Evolutionary conservation across 129 eudicot genomes (phyloP).

Genomic region (Pulicaria dysenterica): DNA sequence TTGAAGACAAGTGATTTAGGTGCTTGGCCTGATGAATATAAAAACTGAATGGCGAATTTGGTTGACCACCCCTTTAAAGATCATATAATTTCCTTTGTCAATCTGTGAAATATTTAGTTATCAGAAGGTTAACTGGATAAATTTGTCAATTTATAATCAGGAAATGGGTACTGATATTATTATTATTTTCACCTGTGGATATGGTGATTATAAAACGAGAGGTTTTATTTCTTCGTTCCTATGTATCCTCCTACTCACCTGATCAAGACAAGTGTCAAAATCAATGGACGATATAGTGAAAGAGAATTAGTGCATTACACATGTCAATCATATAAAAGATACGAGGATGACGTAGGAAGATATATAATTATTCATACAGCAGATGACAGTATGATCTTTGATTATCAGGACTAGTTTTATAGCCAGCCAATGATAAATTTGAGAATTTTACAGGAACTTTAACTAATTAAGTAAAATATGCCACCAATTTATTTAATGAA

Average conservation of each 20-base stretch:
- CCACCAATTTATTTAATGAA: background rate
- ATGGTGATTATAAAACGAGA: background rate
- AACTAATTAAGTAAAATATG: constrained; percentile 5
- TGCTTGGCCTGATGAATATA: background rate
- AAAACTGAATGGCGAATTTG: no score
- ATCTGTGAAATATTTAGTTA: background rate
- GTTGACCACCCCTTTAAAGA: background rate
- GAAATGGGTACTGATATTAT: background rate
- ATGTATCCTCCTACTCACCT: no score
- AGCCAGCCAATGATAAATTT: background rate
- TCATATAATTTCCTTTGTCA: background rate
- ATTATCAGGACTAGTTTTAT: constrained; percentile 8
- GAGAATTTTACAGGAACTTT: background rate
- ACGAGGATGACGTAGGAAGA: no score
- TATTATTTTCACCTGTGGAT: background rate
- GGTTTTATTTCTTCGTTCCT: no score
- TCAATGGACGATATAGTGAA: no score
- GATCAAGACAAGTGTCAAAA: no score
- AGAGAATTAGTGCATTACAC: no score
- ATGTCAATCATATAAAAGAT: no score
- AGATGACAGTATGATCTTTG: background rate
- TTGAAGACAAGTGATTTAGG: background rate
- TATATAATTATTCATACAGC: no score
- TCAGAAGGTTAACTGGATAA: background rate
- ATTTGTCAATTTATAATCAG: background rate